A percentile compares a stretch with the other conserved stretches of the same genome.
Evolutionary conservation across 345 rosid species (phyloP).

Genomic region (Aurinia saxatilis): DNA sequence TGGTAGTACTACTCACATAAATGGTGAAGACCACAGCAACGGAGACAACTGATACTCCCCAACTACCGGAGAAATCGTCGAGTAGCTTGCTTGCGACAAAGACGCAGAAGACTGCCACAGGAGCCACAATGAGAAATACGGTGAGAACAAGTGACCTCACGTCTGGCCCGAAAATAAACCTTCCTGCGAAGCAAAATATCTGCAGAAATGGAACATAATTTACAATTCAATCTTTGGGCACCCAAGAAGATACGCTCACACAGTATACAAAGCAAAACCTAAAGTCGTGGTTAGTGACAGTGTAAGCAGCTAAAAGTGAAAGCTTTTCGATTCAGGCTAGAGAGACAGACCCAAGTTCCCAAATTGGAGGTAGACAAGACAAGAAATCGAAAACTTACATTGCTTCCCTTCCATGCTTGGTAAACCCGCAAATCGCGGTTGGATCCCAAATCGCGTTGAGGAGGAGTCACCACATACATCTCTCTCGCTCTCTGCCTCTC

Average conservation of each 20-base stretch:
- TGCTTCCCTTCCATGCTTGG: conserved; percentile 90
- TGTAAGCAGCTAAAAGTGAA: no score
- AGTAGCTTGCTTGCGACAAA: conserved; percentile 52
- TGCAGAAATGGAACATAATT: conserved; percentile 31
- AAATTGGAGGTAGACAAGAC: no score
- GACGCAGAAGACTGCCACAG: conserved; percentile 62
- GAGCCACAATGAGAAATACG: conserved; percentile 49
- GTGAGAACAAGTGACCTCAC: conserved; percentile 70
- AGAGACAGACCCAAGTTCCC: no score
- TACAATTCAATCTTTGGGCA: no score
- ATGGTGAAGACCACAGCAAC: conserved; percentile 31
- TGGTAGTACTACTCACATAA: conserved; percentile 8
- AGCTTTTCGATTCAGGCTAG: no score
- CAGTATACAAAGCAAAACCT: no score
- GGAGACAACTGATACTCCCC: conserved; percentile 41
- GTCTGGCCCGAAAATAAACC: conserved; percentile 81
- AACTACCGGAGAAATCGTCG: conserved; percentile 35
- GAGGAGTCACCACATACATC: conserved; percentile 89
- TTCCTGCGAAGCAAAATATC: conserved; percentile 76
- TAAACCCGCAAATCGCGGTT: conserved; percentile 52
- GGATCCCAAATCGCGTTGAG: conserved; percentile 65
- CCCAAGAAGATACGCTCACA: not conserved
- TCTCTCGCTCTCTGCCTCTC: conserved; percentile 25
- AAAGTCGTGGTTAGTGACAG: no score
- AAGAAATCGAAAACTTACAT: conserved; percentile 40